These are phyloP conservation scores for Azolla pinnata DNA, from an alignment of 75 land plant species.

Conservation along the genomic window DNA sequence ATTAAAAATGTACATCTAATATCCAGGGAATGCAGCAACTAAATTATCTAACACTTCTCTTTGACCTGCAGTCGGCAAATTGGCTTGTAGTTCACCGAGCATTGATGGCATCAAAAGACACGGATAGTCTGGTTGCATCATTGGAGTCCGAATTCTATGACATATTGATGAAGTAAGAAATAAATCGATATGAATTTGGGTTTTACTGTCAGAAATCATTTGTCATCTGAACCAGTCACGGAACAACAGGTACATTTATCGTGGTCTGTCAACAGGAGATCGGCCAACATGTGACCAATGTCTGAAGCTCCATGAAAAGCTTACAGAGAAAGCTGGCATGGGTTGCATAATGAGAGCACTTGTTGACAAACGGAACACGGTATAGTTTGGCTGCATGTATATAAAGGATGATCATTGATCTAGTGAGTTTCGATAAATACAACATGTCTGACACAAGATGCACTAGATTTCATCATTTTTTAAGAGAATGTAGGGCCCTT, in stretches of 20 bases:
- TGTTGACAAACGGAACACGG: conserved; percentile 70
- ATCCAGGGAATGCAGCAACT: too few species aligned
- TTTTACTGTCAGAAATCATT: too few species aligned
- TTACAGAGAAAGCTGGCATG: conserved; percentile 82
- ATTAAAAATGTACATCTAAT: too few species aligned
- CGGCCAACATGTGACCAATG: conserved; percentile 98
- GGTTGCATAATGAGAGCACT: conserved; percentile 88
- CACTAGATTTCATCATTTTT: too few species aligned
- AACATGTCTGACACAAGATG: too few species aligned
- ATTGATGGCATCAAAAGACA: conserved; percentile 90
- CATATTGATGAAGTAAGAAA: conserved; percentile 88
- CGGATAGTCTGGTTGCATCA: conserved; percentile 59
- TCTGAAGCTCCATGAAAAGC: conserved; percentile 75
- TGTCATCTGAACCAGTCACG: too few species aligned
- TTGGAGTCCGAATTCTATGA: conserved; percentile 94
- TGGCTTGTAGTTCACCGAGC: conserved; percentile 98
- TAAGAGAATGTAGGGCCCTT: too few species aligned
- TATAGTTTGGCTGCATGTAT: too few species aligned
- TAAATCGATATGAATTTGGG: too few species aligned
- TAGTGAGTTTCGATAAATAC: too few species aligned
- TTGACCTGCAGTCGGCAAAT: conserved; percentile 72
- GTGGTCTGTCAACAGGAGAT: conserved; percentile 93
- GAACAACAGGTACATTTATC: conserved; percentile 84
- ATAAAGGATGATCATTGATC: too few species aligned
- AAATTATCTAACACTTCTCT: too few species aligned